Base-by-base conservation (phyloP, 2,329 filamentous ascomycete species). In the Neofusicoccum sp. region DNA sequence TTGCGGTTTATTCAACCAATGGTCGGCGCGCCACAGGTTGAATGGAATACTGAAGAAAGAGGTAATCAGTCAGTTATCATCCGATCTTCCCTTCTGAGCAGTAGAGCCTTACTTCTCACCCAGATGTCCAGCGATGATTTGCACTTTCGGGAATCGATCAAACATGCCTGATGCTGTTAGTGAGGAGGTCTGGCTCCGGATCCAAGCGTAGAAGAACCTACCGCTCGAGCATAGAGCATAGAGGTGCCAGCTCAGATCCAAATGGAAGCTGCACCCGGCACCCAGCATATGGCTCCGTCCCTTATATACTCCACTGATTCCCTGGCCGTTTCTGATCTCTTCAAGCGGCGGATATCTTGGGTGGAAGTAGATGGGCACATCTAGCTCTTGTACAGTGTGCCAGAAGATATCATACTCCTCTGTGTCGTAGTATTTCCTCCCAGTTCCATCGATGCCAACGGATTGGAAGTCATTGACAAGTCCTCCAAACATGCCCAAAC, bases 401-500 rank as follows among this genome's bases (percentile, higher is more conserved):
- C 71, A 74, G 54, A 74, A 73, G 6, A 60, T 43, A 47, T 73
- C 68, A 44, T 69, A 72, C 2, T 72, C 67, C 4, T 67, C 65
- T 1, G 65, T 68, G 41, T 74, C 71, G 59, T 70, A 73, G 59
- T 69, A 72, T 6, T 70, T 63, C 47, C 70, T 70, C 30, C 67
- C 68, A 26, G 69, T 64, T 4, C 64, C 71, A 1, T 71, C 63
- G 1, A 48, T 45, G 3, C 70, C 70, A 9, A 65, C 68, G 6
- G 68, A 68, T 57, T 73, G 70, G 48, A 68, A 71, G 58, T 72
- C 70, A 34, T 73, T 71, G n/a, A 89, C 79, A 4, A 89, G 73
- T 2, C 79, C 84, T 1, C 86, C 86, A 62, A 84, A 80, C 75
- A 88, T 87, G n/a, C 85, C 84, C 51, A 82, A 60, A 47, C 70